These are phyloP conservation scores for Scleroderma bovista DNA, from an alignment of 768 basidiomycete species.

Conservation along the genomic window DNA sequence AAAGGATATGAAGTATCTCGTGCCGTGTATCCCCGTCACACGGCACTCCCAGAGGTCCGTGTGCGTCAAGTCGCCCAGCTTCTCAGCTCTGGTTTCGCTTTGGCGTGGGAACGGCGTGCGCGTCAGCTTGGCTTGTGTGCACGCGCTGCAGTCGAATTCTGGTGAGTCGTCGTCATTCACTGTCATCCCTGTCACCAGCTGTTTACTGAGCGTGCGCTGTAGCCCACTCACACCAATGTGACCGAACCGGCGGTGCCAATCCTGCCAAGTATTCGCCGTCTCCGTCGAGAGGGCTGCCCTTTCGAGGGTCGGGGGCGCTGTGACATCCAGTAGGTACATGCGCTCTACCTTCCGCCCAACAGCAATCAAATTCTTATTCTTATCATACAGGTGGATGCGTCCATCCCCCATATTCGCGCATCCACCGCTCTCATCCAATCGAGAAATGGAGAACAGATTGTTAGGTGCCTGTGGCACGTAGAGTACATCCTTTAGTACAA, in stretches of 20 bases:
- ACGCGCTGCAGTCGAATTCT: not conserved
- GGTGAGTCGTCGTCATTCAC: no score
- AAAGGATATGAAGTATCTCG: constrained; percentile 20
- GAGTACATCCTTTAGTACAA: no score
- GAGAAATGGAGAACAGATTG: not conserved
- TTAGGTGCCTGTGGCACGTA: no score
- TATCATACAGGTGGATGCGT: not conserved
- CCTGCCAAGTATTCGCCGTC: not conserved
- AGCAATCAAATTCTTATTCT: not conserved
- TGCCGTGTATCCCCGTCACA: constrained; percentile 10
- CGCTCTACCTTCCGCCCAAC: not conserved
- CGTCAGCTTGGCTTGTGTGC: constrained; percentile 1
- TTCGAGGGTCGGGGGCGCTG: not conserved
- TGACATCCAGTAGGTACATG: not conserved
- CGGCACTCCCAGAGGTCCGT: constrained; percentile 21
- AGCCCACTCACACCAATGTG: not conserved
- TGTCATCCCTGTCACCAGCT: no score
- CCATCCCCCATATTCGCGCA: not conserved
- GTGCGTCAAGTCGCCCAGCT: constrained; percentile 3
- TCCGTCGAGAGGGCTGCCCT: not conserved
- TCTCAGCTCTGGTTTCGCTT: not conserved
- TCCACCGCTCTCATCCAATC: not conserved
- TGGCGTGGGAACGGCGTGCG: not conserved
- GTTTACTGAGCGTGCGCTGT: not conserved
- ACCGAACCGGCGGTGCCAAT: not conserved